phyloP scores from a whole-genome alignment of 352 stramenopile species.

The Albugo candida region DNA sequence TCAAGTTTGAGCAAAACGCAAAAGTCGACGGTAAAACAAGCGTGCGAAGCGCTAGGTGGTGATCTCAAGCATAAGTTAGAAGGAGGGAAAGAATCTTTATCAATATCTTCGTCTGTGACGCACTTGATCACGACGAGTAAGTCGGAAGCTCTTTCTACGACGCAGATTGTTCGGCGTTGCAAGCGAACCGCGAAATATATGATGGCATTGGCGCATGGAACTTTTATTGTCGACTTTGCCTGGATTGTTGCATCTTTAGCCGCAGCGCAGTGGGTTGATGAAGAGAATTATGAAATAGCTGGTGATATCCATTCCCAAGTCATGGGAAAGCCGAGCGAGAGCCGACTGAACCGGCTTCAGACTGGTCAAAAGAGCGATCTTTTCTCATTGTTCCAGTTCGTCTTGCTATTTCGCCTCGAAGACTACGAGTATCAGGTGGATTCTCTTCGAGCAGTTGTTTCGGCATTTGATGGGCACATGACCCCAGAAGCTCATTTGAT shows the following conservation, averaged over 20 bases:
- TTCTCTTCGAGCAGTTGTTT: conserved; percentile 31
- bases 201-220: conserved; percentile 51
- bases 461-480: conserved; percentile 45
- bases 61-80: conserved; percentile 61
- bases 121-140: conserved; percentile 45
- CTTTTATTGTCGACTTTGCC: conserved; percentile 50
- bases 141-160: neutral
- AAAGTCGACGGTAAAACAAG: conserved; percentile 26
- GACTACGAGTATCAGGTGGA: conserved; percentile 63
- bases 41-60: conserved; percentile 35
- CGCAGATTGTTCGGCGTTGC: conserved; percentile 20
- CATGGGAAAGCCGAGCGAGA: conserved; percentile 45
- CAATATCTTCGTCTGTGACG: conserved; percentile 36
- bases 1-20: conserved; percentile 37
- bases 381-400: conserved; percentile 54
- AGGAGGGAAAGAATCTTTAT: conserved; percentile 23
- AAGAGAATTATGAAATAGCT: conserved; percentile 51
- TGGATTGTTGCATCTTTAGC: conserved; percentile 52
- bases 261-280: conserved; percentile 37
- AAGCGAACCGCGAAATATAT: conserved; percentile 77
- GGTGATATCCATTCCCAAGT: conserved; percentile 67
- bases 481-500: neutral
- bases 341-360: conserved; percentile 19
- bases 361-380: conserved; percentile 49
- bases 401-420: conserved; percentile 37